Evolutionary conservation across 2,329 filamentous ascomycete genomes (phyloP), one percentile per base, ranked within the genome.

Genomic region (Trichoderma pleuroti): DNA sequence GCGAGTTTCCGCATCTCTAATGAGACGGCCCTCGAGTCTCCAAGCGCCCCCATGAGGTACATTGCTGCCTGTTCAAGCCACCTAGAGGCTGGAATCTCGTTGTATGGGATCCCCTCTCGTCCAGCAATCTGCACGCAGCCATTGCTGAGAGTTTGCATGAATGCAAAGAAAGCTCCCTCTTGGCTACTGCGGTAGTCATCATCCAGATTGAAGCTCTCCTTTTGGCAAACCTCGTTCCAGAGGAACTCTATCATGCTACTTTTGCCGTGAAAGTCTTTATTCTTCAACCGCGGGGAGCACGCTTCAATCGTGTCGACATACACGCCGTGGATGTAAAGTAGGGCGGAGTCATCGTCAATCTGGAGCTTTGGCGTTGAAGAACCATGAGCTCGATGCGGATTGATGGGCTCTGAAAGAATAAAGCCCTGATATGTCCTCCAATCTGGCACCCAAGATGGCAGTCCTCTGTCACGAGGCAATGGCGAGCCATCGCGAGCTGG

Each of bases 11-110:
- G 18, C 12, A 49, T 49, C 42, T 49, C 42, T 49, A 1, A 3
- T 6, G 42, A 49, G 0, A 49, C 2, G 42, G 5, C 0, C 0
- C 42, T 12, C 6, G n/a, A 6, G n/a, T 49, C 10, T 3, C n/a
- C 42, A 21, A 49, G 42, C 11, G 42, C n/a, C 21, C 42, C n/a
- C 1, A 49, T 1, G n/a, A 49, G 42, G 42, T 49, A 49, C 42
- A 49, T 49, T 1, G 42, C 42, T 21, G n/a, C 42, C n/a, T 49
- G n/a, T 12, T 49, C 42, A 49, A 49, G 42, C 42, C 42, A 49
- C 10, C 42, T 21, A 21, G 42, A 42, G 9, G 42, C 10, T 21
- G 42, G 10, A 1, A 49, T 49, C 10, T 49, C 42, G n/a, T 12
- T 21, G 42, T 49, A 49, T 21, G 42, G n/a, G 42, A 21, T 7